These are phyloP conservation scores for Pichia sp. DNA, from an alignment of 1,139 yeast species.

Conservation along the genomic window DNA sequence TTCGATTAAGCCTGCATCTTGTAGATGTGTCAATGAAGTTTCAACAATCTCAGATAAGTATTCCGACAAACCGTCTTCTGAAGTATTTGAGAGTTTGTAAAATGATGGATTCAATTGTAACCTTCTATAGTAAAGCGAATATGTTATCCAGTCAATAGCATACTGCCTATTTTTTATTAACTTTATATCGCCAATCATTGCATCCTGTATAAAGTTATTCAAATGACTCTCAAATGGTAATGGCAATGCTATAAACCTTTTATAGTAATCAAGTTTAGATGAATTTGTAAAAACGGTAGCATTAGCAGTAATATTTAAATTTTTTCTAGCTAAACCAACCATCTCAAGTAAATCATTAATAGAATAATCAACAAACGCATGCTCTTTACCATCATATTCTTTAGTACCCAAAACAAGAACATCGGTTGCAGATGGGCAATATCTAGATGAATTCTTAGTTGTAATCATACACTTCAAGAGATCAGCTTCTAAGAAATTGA, in stretches of 20 bases:
- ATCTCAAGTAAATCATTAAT: conserved; percentile 63
- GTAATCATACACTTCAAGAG: conserved; percentile 50
- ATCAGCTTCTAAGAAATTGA: conserved; percentile 43
- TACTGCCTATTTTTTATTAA: conserved; percentile 71
- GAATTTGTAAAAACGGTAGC: conserved; percentile 54
- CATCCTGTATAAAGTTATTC: conserved; percentile 53
- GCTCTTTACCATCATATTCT: conserved; percentile 66
- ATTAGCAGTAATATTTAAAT: conserved; percentile 30
- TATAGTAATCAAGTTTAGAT: conserved; percentile 56
- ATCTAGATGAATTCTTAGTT: conserved; percentile 48
- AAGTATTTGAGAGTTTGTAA: conserved; percentile 64
- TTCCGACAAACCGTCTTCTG: conserved; percentile 67
- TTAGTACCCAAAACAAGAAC: conserved; percentile 70
- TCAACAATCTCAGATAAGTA: conserved; percentile 82
- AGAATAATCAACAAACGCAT: conserved; percentile 61
- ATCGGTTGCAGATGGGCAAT: conserved; percentile 45
- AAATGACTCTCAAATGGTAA: conserved; percentile 81
- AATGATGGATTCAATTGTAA: conserved; percentile 79
- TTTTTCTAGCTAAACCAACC: conserved; percentile 53
- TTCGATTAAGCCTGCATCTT: conserved; percentile 57
- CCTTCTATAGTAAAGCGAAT: conserved; percentile 75
- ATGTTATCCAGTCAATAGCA: conserved; percentile 86
- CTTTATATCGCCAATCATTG: conserved; percentile 62
- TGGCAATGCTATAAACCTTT: conserved; percentile 64
- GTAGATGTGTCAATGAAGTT: conserved; percentile 57